These are phyloP conservation scores for Populus tomentosa DNA, from an alignment of 441 rosid genomes.

Conservation along the genomic window DNA sequence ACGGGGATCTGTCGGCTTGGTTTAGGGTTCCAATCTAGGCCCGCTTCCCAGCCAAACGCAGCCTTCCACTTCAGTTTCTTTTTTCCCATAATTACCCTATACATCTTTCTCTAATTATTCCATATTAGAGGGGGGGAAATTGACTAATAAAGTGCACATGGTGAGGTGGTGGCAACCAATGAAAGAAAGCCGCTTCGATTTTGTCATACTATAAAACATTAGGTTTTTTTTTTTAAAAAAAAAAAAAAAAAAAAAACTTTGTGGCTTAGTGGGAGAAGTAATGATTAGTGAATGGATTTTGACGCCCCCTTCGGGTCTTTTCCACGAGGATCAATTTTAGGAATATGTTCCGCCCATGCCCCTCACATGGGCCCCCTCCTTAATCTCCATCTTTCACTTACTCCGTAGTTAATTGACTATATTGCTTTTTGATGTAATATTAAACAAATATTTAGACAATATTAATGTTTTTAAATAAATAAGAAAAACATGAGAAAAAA, in stretches of 20 bases:
- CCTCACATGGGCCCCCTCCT: slow-evolving; percentile 38
- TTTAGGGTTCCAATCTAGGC: slow-evolving; percentile 26
- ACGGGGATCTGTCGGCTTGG: slow-evolving; percentile 47
- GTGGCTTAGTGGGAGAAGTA: slow-evolving; percentile 53
- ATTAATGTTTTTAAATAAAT: too few relatives aligned
- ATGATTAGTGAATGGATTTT: slow-evolving; percentile 56
- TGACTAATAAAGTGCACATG: slow-evolving; percentile 7
- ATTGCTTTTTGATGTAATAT: too few relatives aligned
- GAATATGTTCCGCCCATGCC: slow-evolving; percentile 48
- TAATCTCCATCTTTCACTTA: neutral
- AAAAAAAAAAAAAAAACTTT: neutral
- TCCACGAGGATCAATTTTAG: slow-evolving; percentile 44
- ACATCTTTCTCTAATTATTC: neutral
- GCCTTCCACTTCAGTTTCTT: neutral
- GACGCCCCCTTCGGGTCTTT: slow-evolving; percentile 31
- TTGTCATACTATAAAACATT: slow-evolving; percentile 20
- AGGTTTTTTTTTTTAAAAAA: neutral
- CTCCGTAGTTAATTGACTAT: neutral
- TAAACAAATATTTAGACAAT: too few relatives aligned
- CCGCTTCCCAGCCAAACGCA: slow-evolving; percentile 19
- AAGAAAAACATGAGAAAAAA: too few relatives aligned
- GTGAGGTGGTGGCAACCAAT: slow-evolving; percentile 28
- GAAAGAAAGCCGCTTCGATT: slow-evolving; percentile 18
- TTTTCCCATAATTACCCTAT: neutral
- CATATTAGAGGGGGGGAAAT: neutral